A percentile compares a stretch with the other conserved stretches of the same genome.
phyloP scores from a whole-genome alignment of 148 eudicot species.

The Fagopyrum tataricum region DNA sequence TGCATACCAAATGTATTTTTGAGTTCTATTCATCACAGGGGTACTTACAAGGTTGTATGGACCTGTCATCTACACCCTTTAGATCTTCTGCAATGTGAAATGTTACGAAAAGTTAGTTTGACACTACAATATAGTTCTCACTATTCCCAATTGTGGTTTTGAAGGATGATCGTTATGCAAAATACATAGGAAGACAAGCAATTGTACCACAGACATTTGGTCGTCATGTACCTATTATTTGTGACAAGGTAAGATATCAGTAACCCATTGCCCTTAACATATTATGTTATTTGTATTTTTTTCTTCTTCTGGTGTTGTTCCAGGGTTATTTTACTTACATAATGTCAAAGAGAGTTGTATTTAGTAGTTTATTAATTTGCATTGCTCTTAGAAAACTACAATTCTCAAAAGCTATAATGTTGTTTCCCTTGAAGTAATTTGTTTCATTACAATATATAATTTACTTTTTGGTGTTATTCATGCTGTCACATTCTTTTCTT shows the following conservation, averaged over 20 bases:
- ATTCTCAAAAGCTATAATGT: background rate
- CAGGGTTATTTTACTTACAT: background rate
- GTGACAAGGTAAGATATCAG: conserved; percentile 49
- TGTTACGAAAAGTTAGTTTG: background rate
- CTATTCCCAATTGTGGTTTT: conserved; percentile 5
- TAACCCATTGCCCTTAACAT: background rate
- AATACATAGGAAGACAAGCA: conserved; percentile 76
- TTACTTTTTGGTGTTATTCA: background rate
- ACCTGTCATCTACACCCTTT: background rate
- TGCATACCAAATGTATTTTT: background rate
- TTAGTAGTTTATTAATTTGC: background rate
- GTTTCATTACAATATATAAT: background rate
- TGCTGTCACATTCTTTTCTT: too few species aligned
- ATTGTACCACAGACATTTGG: conserved; percentile 93
- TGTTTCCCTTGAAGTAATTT: background rate
- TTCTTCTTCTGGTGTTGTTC: background rate
- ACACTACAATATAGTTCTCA: background rate
- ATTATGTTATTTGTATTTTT: background rate
- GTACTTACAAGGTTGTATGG: background rate
- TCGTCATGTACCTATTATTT: conserved; percentile 82
- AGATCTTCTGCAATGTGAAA: background rate
- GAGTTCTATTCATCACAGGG: background rate
- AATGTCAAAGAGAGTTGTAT: background rate
- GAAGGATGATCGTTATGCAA: conserved; percentile 90
- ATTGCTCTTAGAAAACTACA: background rate